Base-by-base conservation (phyloP, 140 eudicot genomes). In the Eryngium alpinum region DNA sequence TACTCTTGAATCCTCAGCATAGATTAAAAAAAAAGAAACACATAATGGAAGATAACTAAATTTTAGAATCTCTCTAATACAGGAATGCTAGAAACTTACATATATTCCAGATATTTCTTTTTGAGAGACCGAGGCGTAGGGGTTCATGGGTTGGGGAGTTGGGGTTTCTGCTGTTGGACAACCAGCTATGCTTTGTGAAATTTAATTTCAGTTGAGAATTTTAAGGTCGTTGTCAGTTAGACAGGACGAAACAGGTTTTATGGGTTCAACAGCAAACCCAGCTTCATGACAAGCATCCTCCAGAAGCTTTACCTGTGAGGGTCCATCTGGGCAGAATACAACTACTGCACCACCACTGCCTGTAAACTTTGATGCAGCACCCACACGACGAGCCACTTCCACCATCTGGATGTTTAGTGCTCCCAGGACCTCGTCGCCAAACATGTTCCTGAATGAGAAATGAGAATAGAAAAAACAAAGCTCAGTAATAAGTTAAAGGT, bases 341-440 rank as follows among this genome's bases (percentile, higher is more conserved):
- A 89, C 88, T 49, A 87, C 93, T 34, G 88, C 93, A 6, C 90
- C 90, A 59, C 90, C 93, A 56, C 88, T 89, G 16, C 94, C 97
- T 10, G 97, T 90, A 53, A 92, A 94, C 62, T 94, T 94, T 50
- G 97, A 83, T 2, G 98, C 96, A 13, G 96, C 97, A 38, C 97
- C 98, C 12, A 92, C 94, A 17, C 87, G 79, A 29, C 96, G 86
- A 0, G 96, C 98, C 81, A 90, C 81, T 84, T 94, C 96, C 81
- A 94, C 97, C 98, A 92, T 92, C 90, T 92, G 86, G 75, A 94
- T 85, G 83, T 94, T 94, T 28, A 92, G 60, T 25, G 88, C 89
- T 29, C 98, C 98, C 15, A 94, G 90, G 33, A 88, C 92, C 0
- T 88, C 96, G 24, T 94, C 97, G 13, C 97, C 97, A 85, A 92